Percentiles rank a stretch among this genome's conserved stretches.
Evolutionary conservation across 1,284 basidiomycete genomes (phyloP).

Genomic region (Irpex sp.): DNA sequence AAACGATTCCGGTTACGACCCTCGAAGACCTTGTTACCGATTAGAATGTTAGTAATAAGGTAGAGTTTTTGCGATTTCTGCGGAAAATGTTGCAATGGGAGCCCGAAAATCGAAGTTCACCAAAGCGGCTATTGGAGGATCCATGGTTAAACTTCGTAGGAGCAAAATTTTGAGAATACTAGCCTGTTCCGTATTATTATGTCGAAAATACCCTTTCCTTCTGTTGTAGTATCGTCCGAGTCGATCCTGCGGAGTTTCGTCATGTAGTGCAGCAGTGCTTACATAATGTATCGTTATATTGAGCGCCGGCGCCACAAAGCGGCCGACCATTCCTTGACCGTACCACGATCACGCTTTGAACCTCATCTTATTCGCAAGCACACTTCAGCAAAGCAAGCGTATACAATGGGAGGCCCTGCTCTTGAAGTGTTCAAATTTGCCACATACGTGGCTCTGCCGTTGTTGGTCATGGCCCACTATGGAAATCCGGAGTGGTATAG

Average conservation of each 20-base stretch:
- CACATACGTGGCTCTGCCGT: slow-evolving; percentile 85
- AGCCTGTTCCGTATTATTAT: too few species aligned
- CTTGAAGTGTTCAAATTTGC: slow-evolving; percentile 88
- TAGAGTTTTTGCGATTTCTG: slow-evolving; percentile 8
- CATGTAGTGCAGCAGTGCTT: too few species aligned
- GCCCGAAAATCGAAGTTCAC: slow-evolving; percentile 4
- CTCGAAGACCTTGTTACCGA: not conserved
- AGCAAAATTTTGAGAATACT: too few species aligned
- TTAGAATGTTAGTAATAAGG: slow-evolving; percentile 11
- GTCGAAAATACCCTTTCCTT: too few species aligned
- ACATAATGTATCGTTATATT: too few species aligned
- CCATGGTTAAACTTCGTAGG: too few species aligned
- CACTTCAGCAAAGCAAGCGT: not conserved
- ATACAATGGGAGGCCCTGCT: slow-evolving; percentile 68
- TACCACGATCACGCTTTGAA: too few species aligned
- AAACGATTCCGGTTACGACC: not conserved
- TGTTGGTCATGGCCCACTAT: slow-evolving; percentile 80
- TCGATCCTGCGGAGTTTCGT: too few species aligned
- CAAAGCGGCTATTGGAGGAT: too few species aligned
- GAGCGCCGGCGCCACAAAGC: too few species aligned
- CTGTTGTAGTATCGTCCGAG: too few species aligned
- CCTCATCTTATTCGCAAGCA: not conserved
- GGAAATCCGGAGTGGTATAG: slow-evolving; percentile 89
- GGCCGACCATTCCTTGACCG: too few species aligned
- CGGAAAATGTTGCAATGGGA: slow-evolving; percentile 10